Conservation (phyloP, 768 basidiomycete genomes). For the Cystofilobasidium bisporidii region DNA sequence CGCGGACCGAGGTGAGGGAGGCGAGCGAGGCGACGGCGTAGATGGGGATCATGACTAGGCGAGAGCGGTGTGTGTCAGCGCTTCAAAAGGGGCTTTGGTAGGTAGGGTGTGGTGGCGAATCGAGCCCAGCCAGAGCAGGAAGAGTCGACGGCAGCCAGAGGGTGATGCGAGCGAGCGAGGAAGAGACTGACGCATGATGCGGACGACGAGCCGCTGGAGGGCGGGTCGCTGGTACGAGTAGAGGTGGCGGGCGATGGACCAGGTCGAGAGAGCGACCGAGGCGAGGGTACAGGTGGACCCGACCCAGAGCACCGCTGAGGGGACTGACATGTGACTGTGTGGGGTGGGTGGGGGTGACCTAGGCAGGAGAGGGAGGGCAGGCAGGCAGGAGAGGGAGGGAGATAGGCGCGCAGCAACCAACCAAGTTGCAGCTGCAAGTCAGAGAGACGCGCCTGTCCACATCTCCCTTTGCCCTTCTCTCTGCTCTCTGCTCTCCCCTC, state of each 20-base stretch:
- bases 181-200: background rate
- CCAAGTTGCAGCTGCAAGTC: too few species aligned
- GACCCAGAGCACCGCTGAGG: conserved; percentile 5
- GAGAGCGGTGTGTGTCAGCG: background rate
- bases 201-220: conserved; percentile 47
- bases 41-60: conserved; percentile 50
- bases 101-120: too few species aligned
- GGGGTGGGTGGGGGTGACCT: background rate
- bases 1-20: conserved; percentile 84
- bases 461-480: too few species aligned
- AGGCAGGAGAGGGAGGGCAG: too few species aligned
- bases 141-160: conserved; percentile 56
- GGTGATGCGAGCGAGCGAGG: conserved; percentile 87
- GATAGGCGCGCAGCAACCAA: too few species aligned
- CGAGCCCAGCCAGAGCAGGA: too few species aligned
- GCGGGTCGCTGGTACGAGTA: conserved; percentile 76
- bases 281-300: conserved; percentile 35
- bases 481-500: too few species aligned
- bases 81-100: background rate
- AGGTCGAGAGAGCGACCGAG: conserved; percentile 61
- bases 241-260: conserved; percentile 69
- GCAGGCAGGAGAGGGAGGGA: too few species aligned
- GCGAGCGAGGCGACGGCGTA: conserved; percentile 86
- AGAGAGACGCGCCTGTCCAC: too few species aligned
- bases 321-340: background rate